Conservation (phyloP, 148 eudicot genomes). For the Heliosperma pusillum region DNA sequence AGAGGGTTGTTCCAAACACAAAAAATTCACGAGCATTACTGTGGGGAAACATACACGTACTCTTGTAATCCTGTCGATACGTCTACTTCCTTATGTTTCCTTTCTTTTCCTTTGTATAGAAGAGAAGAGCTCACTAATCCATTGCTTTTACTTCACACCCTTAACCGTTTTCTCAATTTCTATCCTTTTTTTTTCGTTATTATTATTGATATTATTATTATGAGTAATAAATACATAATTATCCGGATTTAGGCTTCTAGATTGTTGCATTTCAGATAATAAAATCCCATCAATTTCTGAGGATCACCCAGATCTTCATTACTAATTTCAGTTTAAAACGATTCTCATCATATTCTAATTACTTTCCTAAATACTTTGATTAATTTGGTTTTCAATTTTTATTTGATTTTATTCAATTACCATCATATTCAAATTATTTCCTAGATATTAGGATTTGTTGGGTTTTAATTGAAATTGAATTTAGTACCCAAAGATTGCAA, state of each 20-base stretch:
- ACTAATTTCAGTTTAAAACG: not conserved
- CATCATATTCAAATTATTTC: not conserved
- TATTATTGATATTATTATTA: too few relatives aligned
- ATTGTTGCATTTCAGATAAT: not conserved
- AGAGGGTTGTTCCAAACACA: too few relatives aligned
- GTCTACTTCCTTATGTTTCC: not conserved
- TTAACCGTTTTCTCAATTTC: not conserved
- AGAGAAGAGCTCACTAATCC: not conserved
- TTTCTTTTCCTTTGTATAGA: not conserved
- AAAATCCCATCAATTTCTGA: constrained; percentile 10
- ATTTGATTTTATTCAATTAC: not conserved
- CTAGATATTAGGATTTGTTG: not conserved
- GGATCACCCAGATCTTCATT: constrained; percentile 12
- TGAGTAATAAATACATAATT: not conserved
- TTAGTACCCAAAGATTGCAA: not conserved
- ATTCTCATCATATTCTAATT: not conserved
- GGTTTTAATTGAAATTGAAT: not conserved
- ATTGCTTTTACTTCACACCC: constrained; percentile 14
- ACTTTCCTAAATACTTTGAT: not conserved
- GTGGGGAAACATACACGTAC: not conserved
- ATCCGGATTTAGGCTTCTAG: not conserved
- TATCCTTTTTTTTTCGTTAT: constrained; percentile 1
- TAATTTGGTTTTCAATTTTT: not conserved
- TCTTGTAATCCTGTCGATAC: not conserved
- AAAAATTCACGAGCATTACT: too few relatives aligned